Conservation (phyloP, 371 early-diverging fungal species). For the Apophysomyces sp. region DNA sequence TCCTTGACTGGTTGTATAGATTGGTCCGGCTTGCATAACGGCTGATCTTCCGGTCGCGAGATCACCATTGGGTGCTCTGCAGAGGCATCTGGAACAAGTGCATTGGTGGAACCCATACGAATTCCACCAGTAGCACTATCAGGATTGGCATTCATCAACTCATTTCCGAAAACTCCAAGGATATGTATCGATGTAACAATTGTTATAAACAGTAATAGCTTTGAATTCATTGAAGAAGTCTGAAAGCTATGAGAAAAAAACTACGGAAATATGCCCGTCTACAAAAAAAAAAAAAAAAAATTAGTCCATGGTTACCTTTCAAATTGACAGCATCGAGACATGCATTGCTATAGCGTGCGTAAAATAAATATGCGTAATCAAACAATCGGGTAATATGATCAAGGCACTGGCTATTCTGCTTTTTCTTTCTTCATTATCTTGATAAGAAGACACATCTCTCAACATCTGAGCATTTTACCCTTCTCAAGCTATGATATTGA, state of each 20-base stretch:
- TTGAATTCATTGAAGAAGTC: background rate
- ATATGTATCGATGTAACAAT: background rate
- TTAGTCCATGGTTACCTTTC: no score
- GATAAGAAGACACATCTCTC: no score
- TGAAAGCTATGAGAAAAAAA: background rate
- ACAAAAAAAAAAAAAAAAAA: no score
- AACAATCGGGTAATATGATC: no score
- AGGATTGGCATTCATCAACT: background rate
- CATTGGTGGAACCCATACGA: conserved; percentile 20
- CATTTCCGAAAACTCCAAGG: background rate
- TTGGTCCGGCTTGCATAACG: conserved; percentile 30
- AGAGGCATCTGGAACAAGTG: conserved; percentile 40
- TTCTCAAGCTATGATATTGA: no score
- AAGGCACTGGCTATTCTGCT: no score
- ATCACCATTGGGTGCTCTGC: conserved; percentile 40
- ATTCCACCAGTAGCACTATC: conserved; percentile 23
- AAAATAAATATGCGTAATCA: no score
- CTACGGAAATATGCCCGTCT: background rate
- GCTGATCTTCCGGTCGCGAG: conserved; percentile 32
- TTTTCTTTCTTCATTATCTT: no score
- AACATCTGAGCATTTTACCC: no score
- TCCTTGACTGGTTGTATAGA: conserved; percentile 16
- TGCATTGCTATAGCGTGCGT: no score
- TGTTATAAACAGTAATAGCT: background rate
- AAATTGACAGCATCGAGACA: no score